Percentiles rank a stretch among this genome's conserved stretches.
Conservation (phyloP, 2,329 filamentous ascomycete species). For the Claviceps quebecensis region DNA sequence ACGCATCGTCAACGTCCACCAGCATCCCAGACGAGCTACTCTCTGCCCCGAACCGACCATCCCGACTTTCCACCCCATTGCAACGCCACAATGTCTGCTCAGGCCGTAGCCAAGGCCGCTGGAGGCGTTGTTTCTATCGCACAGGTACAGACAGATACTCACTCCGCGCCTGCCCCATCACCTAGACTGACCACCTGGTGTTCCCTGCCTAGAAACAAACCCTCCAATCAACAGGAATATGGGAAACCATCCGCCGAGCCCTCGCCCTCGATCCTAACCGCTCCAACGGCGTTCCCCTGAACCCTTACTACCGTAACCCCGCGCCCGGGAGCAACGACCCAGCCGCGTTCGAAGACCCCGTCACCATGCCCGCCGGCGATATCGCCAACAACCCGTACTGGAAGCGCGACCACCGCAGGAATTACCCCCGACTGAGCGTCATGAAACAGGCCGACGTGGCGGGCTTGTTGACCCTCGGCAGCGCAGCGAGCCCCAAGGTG, state of each 20-base stretch:
- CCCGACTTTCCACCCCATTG: conserved; percentile 1
- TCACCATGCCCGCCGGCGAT: conserved; percentile 43
- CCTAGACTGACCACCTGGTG: no score
- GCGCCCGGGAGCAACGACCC: conserved; percentile 33
- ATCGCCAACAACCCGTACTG: conserved; percentile 42
- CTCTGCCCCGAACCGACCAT: conserved; percentile 6
- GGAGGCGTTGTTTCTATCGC: conserved; percentile 41
- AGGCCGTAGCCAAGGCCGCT: conserved; percentile 42
- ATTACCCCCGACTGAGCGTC: conserved; percentile 67
- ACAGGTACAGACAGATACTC: conserved; percentile 35
- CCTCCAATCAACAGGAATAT: conserved; percentile 76
- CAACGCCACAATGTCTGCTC: conserved; percentile 42
- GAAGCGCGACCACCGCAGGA: conserved; percentile 79
- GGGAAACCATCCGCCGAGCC: conserved; percentile 66
- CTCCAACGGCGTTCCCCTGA: conserved; percentile 82
- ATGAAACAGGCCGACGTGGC: conserved; percentile 77
- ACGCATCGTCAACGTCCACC: conserved; percentile 7
- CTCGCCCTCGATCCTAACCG: conserved; percentile 76
- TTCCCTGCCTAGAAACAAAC: conserved; percentile 69
- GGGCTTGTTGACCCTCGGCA: conserved; percentile 72
- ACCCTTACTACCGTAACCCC: conserved; percentile 83
- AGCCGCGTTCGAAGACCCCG: conserved; percentile 24
- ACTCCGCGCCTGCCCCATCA: not conserved
- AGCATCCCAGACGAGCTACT: not conserved
- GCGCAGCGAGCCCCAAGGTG: conserved; percentile 64